These are phyloP conservation scores for Fraxinus xanthoxyloides DNA, from an alignment of 305 asterid genomes.

Conservation along the genomic window DNA sequence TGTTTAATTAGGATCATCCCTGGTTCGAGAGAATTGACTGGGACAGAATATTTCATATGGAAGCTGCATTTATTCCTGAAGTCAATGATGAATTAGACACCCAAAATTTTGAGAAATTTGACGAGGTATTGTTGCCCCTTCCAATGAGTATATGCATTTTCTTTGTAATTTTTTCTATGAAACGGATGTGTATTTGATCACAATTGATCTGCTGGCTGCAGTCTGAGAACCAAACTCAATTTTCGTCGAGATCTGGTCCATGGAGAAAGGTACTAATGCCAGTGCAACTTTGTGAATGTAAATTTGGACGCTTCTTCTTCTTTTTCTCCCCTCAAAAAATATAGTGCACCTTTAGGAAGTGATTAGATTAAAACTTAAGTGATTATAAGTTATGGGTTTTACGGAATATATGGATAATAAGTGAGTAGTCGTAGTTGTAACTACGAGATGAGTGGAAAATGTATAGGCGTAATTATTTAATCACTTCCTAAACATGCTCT, in stretches of 20 bases:
- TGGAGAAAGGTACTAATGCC: constrained; percentile 82
- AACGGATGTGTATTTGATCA: neutral
- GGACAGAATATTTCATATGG: constrained; percentile 81
- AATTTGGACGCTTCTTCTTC: constrained; percentile 5
- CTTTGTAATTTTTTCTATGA: constrained; percentile 18
- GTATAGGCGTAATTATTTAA: neutral
- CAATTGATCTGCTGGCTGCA: constrained; percentile 35
- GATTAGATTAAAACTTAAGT: neutral
- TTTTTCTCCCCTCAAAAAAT: neutral
- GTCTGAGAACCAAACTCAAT: constrained; percentile 62
- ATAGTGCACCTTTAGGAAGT: neutral
- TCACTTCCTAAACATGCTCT: neutral
- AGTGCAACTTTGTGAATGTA: constrained; percentile 22
- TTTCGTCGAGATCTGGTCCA: constrained; percentile 81
- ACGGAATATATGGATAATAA: neutral
- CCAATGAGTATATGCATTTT: neutral
- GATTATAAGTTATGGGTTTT: neutral
- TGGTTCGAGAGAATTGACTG: constrained; percentile 84
- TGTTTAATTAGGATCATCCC: constrained; percentile 65
- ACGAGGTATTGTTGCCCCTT: constrained; percentile 54
- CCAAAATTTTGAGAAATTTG: constrained; percentile 94
- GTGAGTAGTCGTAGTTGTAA: neutral
- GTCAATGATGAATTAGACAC: constrained; percentile 95
- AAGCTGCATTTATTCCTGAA: constrained; percentile 96
- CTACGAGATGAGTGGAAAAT: neutral